These are phyloP conservation scores for Moesziomyces sp. DNA, from an alignment of 1,284 basidiomycete species.

Conservation along the genomic window DNA sequence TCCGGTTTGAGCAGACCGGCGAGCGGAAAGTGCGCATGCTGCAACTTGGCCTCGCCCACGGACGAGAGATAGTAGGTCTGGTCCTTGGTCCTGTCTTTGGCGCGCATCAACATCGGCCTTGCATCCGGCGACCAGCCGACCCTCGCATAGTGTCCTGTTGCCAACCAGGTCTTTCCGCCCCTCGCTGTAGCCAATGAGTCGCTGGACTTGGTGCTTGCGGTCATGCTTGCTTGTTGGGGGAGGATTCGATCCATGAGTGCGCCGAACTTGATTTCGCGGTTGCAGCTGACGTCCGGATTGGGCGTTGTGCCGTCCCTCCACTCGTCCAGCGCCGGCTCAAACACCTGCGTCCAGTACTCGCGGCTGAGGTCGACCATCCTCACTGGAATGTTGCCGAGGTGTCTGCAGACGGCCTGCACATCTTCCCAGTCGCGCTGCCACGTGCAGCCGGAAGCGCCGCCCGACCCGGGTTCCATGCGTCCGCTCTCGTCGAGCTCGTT, in stretches of 20 bases:
- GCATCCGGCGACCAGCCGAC: constrained; percentile 70
- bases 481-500: constrained; percentile 72
- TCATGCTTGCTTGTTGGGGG: not conserved
- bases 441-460: constrained; percentile 76
- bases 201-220: not conserved
- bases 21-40: constrained; percentile 76
- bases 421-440: constrained; percentile 97
- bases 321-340: constrained; percentile 58
- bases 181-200: not conserved
- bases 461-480: constrained; percentile 69
- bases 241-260: constrained; percentile 75
- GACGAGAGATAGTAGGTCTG: constrained; percentile 90
- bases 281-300: constrained; percentile 94
- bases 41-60: constrained; percentile 41
- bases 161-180: constrained; percentile 72
- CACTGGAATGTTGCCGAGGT: constrained; percentile 74
- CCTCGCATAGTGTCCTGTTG: constrained; percentile 89
- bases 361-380: constrained; percentile 50
- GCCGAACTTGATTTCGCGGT: constrained; percentile 93
- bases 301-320: constrained; percentile 72
- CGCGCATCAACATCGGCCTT: constrained; percentile 45
- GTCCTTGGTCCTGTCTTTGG: constrained; percentile 75
- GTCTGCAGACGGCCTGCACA: constrained; percentile 81
- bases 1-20: constrained; percentile 68
- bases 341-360: constrained; percentile 63